Conservation (phyloP, 805 yeast genomes). For the Hanseniaspora taiwanica region DNA sequence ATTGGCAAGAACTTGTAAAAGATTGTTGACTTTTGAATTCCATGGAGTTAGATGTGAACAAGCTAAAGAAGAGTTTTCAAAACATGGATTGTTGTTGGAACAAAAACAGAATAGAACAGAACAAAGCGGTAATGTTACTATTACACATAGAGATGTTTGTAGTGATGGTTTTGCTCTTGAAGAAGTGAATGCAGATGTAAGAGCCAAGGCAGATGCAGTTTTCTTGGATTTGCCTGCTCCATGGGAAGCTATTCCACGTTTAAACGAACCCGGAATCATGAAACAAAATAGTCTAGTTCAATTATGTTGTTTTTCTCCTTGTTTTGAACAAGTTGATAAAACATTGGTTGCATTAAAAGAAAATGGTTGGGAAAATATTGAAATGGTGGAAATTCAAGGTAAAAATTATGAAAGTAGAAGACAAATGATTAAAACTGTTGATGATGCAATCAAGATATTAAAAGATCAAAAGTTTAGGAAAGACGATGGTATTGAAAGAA, state of each 20-base stretch:
- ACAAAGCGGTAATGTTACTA: conserved; percentile 34
- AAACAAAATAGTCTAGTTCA: conserved; percentile 41
- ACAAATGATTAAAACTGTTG: conserved; percentile 70
- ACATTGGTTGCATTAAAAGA: conserved; percentile 64
- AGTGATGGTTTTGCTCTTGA: conserved; percentile 58
- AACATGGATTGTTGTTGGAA: conserved; percentile 52
- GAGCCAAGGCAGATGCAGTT: conserved; percentile 59
- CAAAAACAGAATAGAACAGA: no score
- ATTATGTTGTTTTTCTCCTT: conserved; percentile 93
- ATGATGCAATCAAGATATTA: conserved; percentile 68
- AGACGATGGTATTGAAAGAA: conserved; percentile 46
- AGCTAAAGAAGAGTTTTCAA: conserved; percentile 63
- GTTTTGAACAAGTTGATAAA: conserved; percentile 90
- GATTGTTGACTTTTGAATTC: conserved; percentile 76
- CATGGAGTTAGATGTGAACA: conserved; percentile 74
- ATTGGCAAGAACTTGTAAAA: conserved; percentile 73
- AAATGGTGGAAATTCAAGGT: conserved; percentile 84
- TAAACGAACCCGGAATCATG: conserved; percentile 37
- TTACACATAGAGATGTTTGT: conserved; percentile 90
- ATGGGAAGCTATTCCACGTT: conserved; percentile 83
- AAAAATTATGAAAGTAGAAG: conserved; percentile 81
- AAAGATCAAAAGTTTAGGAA: conserved; percentile 68
- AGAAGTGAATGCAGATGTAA: conserved; percentile 14
- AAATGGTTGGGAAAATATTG: conserved; percentile 73
- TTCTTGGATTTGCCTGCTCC: conserved; percentile 94